Conservation (phyloP, 2,329 filamentous ascomycete species). For the Claviceps sorghi region DNA sequence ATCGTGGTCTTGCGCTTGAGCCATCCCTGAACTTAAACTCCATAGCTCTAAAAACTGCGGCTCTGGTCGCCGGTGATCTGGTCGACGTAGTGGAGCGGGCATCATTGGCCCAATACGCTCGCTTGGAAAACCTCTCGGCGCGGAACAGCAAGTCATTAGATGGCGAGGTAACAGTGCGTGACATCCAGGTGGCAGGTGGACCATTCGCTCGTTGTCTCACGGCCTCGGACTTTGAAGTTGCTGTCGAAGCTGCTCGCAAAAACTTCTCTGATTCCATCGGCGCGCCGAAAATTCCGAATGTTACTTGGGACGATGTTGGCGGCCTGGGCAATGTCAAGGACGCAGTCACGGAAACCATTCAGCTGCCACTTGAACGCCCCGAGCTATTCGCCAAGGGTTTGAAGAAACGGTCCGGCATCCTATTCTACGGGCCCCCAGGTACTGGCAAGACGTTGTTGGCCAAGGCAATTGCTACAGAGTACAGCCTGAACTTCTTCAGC, state of each 20-base stretch:
- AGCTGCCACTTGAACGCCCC: slow-evolving; percentile 76
- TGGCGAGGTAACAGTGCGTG: slow-evolving; percentile 49
- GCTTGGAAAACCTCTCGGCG: slow-evolving; percentile 58
- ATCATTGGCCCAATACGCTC: slow-evolving; percentile 57
- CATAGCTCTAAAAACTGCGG: slow-evolving; percentile 88
- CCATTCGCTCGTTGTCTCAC: slow-evolving; percentile 63
- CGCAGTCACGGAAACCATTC: slow-evolving; percentile 92
- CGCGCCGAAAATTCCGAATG: slow-evolving; percentile 93
- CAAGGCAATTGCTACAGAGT: slow-evolving; percentile 86
- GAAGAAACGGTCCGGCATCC: slow-evolving; percentile 90
- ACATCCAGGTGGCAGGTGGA: slow-evolving; percentile 81
- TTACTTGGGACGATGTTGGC: slow-evolving; percentile 91
- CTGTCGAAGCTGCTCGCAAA: slow-evolving; percentile 88
- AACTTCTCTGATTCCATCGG: slow-evolving; percentile 97
- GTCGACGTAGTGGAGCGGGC: slow-evolving; percentile 91
- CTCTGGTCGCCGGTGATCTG: slow-evolving; percentile 83
- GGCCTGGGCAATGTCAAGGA: slow-evolving; percentile 90
- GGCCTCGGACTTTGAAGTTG: slow-evolving; percentile 74
- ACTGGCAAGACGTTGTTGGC: slow-evolving; percentile 87
- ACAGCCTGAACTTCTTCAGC: slow-evolving; percentile 87
- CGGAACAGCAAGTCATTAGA: slow-evolving; percentile 22
- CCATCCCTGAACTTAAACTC: slow-evolving; percentile 70
- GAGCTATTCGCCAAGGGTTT: slow-evolving; percentile 94
- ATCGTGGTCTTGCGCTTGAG: slow-evolving; percentile 62
- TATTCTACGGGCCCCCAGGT: slow-evolving; percentile 83